Conservation (phyloP, 2,329 filamentous ascomycete species). For the Sodiomyces alkalinus region DNA sequence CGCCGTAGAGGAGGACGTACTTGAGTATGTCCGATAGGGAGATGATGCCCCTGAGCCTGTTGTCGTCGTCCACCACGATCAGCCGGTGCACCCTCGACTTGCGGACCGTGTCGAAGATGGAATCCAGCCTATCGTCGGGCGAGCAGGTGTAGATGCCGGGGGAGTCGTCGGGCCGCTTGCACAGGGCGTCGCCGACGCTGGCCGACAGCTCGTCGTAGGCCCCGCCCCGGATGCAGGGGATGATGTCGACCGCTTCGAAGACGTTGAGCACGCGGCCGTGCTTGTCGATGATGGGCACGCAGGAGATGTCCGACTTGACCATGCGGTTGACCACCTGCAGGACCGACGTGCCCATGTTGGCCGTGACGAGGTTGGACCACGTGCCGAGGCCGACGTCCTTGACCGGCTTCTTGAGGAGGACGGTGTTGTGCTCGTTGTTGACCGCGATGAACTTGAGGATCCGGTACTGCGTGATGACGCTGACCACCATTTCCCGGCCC, state of each 20-base stretch:
- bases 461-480: constrained; percentile 93
- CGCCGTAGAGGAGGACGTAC: constrained; percentile 75
- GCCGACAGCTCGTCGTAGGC: constrained; percentile 81
- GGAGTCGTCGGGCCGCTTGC: constrained; percentile 79
- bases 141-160: constrained; percentile 95
- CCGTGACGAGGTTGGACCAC: constrained; percentile 66
- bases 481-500: constrained; percentile 79
- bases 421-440: constrained; percentile 73
- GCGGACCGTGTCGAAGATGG: constrained; percentile 92
- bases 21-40: constrained; percentile 93
- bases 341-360: constrained; percentile 77
- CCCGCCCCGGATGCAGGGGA: constrained; percentile 86
- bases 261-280: constrained; percentile 74
- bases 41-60: constrained; percentile 72
- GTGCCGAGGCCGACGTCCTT: constrained; percentile 75
- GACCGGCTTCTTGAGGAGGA: constrained; percentile 75
- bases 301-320: constrained; percentile 86
- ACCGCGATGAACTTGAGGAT: constrained; percentile 98
- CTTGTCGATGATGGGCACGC: constrained; percentile 79
- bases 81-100: constrained; percentile 89
- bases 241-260: constrained; percentile 95
- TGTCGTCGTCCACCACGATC: constrained; percentile 83
- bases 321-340: constrained; percentile 90
- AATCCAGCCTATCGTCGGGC: constrained; percentile 79
- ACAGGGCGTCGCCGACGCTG: constrained; percentile 75